Evolutionary conservation across 192 early-diverging fungal genomes (phyloP).

Genomic region (Obelidium mucronatum): DNA sequence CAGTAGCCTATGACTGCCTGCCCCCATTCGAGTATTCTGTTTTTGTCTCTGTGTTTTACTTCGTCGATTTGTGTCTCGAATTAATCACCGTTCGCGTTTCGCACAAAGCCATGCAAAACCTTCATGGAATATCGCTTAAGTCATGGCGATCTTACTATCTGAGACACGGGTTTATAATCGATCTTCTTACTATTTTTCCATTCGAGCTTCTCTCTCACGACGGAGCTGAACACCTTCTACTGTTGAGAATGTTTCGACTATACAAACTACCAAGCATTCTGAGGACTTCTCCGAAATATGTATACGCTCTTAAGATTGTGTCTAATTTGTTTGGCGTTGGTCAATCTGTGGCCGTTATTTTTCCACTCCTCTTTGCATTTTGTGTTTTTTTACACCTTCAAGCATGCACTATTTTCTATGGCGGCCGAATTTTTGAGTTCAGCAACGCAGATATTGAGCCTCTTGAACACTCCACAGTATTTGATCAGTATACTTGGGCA

Average conservation of each 20-base stretch:
- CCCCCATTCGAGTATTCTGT: background rate
- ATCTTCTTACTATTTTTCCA: slow-evolving; percentile 10
- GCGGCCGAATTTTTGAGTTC: slow-evolving; percentile 1
- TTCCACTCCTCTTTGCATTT: background rate
- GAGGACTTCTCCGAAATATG: background rate
- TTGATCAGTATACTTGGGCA: slow-evolving; percentile 10
- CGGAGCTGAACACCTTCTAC: background rate
- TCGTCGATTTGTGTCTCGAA: background rate
- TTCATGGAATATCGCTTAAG: background rate
- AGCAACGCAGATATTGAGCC: background rate
- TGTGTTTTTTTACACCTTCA: slow-evolving; percentile 23
- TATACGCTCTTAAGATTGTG: background rate
- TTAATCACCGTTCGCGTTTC: background rate
- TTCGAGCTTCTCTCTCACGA: slow-evolving; percentile 18
- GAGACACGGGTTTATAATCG: background rate
- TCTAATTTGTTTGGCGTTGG: background rate
- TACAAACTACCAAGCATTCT: background rate
- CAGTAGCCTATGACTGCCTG: background rate
- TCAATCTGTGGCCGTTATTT: background rate
- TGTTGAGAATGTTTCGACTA: background rate
- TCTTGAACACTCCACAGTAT: background rate
- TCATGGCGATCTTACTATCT: background rate
- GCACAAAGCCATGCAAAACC: background rate
- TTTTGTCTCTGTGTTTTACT: background rate
- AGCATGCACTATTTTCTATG: slow-evolving; percentile 11